A percentile compares a stretch with the other conserved stretches of the same genome.
Evolutionary conservation across 352 stramenopile genomes (phyloP).

Genomic region (Phytopythium kandeliae): DNA sequence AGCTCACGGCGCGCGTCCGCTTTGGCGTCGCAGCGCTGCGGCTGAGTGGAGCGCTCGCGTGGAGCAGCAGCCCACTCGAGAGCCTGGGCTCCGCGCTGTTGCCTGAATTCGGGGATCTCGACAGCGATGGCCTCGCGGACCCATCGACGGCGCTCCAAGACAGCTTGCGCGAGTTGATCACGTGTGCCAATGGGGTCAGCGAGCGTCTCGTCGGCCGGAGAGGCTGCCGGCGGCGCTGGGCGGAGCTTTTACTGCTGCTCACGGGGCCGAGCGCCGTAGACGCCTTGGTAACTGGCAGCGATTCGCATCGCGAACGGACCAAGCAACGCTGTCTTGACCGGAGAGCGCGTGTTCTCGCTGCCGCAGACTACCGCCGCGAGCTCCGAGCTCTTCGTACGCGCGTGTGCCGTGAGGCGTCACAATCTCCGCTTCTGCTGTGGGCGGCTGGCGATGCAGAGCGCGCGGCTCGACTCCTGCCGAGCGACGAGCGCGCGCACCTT

Average conservation of each 20-base stretch:
- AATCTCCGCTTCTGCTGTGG: conserved; percentile 5
- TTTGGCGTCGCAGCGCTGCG: conserved; percentile 1
- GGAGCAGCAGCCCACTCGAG: background rate
- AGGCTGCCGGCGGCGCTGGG: background rate
- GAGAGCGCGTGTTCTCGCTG: background rate
- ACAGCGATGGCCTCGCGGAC: background rate
- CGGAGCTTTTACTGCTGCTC: conserved; percentile 2
- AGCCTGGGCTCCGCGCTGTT: background rate
- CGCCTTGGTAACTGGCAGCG: background rate
- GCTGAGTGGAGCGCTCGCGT: background rate
- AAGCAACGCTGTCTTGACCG: background rate
- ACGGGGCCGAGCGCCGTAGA: background rate
- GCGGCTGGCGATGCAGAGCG: background rate
- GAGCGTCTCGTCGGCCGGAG: too few species aligned
- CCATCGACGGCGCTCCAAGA: background rate
- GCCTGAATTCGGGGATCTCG: background rate
- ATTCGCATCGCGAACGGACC: too few species aligned
- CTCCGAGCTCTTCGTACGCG: background rate
- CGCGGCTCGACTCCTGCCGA: background rate
- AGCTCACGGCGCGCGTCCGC: background rate
- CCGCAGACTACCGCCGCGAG: background rate
- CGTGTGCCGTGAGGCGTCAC: background rate
- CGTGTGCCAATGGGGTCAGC: background rate
- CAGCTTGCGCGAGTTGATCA: background rate
- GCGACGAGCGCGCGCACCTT: conserved; percentile 23